These are phyloP conservation scores for Neurospora pannonica DNA, from an alignment of 495 filamentous ascomycete species.

Conservation along the genomic window DNA sequence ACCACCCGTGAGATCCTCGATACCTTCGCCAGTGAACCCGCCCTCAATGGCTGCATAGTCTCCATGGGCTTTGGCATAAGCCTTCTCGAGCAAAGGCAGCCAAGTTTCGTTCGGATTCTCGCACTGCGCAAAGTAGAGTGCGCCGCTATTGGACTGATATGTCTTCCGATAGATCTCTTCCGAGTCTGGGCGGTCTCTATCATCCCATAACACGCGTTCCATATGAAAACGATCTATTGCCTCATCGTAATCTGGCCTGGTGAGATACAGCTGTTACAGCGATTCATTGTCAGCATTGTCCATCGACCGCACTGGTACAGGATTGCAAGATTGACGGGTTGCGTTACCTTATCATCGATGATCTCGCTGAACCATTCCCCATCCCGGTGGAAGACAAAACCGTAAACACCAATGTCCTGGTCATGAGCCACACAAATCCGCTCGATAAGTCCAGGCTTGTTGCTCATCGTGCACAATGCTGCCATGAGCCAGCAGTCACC, in stretches of 20 bases:
- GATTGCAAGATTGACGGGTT: neutral
- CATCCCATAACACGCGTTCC: conserved; percentile 62
- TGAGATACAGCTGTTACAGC: conserved; percentile 53
- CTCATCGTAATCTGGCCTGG: conserved; percentile 75
- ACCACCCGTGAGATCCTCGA: conserved; percentile 89
- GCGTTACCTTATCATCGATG: conserved; percentile 53
- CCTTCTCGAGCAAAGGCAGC: conserved; percentile 90
- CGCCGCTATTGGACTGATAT: conserved; percentile 63
- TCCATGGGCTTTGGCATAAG: conserved; percentile 91
- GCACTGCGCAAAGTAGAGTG: conserved; percentile 82
- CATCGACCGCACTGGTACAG: neutral
- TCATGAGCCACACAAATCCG: conserved; percentile 74
- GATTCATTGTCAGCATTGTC: no score
- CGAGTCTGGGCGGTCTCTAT: conserved; percentile 57
- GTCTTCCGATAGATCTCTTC: conserved; percentile 70
- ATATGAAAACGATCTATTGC: conserved; percentile 14
- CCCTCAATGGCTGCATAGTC: conserved; percentile 78
- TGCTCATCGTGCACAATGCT: conserved; percentile 73
- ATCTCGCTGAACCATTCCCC: conserved; percentile 89
- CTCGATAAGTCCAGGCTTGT: conserved; percentile 70
- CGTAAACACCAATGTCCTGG: conserved; percentile 79
- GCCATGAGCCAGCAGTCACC: conserved; percentile 94
- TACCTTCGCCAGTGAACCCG: conserved; percentile 77
- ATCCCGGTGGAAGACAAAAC: conserved; percentile 89
- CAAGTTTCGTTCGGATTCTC: conserved; percentile 83